These are phyloP conservation scores for Xylaria polymorpha DNA, from an alignment of 2,329 filamentous ascomycete species.

Conservation along the genomic window DNA sequence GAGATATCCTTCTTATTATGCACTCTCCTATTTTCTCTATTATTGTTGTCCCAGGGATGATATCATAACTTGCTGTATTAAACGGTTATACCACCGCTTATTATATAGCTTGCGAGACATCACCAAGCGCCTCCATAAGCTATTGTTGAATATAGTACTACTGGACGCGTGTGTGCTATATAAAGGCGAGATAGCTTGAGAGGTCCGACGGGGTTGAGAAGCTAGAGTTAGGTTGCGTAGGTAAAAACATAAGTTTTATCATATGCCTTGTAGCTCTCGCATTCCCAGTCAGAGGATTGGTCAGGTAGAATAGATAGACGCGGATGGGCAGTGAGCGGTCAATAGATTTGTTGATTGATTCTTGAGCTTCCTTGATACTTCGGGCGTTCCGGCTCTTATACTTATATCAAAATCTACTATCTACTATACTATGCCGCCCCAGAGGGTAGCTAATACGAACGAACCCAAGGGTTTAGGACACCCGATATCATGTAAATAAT, in stretches of 20 bases:
- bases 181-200: not conserved
- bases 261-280: no score
- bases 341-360: not conserved
- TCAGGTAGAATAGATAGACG: not conserved
- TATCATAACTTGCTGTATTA: not conserved
- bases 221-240: no score
- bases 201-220: not conserved
- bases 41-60: no score
- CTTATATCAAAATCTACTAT: not conserved
- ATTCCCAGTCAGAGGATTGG: not conserved
- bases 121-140: no score
- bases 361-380: not conserved
- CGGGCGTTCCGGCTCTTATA: not conserved
- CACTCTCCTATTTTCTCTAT: no score
- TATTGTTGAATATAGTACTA: not conserved
- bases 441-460: no score
- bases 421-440: not conserved
- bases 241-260: not conserved
- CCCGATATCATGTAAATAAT: no score
- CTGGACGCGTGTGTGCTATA: not conserved
- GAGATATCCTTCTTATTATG: not conserved
- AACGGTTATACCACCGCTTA: not conserved
- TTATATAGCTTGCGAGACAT: not conserved
- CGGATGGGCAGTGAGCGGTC: not conserved
- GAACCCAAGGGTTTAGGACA: no score